A percentile compares a stretch with the other conserved stretches of the same genome.
Evolutionary conservation across 169 alveolate species (phyloP).

Genomic region (Sarcocystis neurona): DNA sequence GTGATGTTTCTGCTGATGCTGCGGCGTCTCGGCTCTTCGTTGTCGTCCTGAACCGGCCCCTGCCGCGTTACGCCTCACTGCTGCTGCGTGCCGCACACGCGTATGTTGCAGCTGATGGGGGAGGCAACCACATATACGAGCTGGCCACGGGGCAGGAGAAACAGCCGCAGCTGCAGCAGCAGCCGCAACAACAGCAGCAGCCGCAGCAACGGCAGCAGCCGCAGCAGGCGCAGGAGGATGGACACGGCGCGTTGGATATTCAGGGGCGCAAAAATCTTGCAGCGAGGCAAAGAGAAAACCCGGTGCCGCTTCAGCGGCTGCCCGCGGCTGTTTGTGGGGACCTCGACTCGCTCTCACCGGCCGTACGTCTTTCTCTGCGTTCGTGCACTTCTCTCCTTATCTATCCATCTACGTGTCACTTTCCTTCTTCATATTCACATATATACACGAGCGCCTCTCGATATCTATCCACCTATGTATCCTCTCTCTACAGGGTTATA

Average conservation of each 20-base stretch:
- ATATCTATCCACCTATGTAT: too few relatives aligned
- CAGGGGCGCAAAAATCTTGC: neutral
- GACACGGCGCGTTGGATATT: neutral
- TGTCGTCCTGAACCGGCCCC: neutral
- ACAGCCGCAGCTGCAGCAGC: constrained; percentile 1
- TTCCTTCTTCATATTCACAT: too few relatives aligned
- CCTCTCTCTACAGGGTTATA: too few relatives aligned
- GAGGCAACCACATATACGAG: neutral
- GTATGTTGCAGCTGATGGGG: constrained; percentile 6
- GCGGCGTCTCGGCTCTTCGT: constrained; percentile 7
- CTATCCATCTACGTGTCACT: too few relatives aligned
- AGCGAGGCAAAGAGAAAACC: neutral
- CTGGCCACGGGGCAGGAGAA: neutral
- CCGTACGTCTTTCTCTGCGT: too few relatives aligned
- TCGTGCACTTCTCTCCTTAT: too few relatives aligned
- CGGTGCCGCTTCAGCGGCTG: neutral
- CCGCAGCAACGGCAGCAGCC: too few relatives aligned
- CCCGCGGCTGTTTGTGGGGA: constrained; percentile 28
- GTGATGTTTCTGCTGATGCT: too few relatives aligned
- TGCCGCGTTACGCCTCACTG: neutral
- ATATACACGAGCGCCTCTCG: too few relatives aligned
- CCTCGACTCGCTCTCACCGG: neutral
- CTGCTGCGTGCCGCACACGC: neutral
- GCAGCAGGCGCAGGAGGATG: neutral
- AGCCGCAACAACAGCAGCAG: neutral